Evolutionary conservation across 23 red algal genomes (phyloP).

Genomic region (Gracilaria gracilis): DNA sequence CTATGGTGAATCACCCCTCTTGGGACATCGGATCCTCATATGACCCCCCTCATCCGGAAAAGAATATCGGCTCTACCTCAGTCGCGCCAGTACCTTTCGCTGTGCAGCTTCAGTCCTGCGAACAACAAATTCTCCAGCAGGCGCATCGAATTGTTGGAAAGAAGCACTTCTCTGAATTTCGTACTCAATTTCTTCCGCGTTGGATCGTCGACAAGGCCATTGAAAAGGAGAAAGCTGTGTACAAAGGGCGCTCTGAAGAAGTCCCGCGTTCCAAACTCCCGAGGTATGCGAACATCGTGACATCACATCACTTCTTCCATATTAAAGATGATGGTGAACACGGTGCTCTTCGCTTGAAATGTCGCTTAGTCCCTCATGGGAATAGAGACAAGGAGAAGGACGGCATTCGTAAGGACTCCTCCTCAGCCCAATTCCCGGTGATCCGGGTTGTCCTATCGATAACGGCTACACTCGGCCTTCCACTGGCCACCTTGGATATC

Average conservation of each 20-base stretch:
- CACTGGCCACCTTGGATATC: constrained; percentile 7
- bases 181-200: constrained; percentile 18
- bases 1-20: neutral
- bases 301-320: constrained; percentile 61
- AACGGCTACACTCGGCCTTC: neutral
- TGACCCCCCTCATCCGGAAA: constrained; percentile 26
- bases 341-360: constrained; percentile 33
- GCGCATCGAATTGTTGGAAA: neutral
- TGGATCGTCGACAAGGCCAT: constrained; percentile 36
- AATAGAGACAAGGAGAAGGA: constrained; percentile 33
- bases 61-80: neutral
- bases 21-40: neutral
- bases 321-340: constrained; percentile 40
- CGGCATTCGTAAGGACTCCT: constrained; percentile 29
- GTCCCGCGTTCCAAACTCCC: neutral
- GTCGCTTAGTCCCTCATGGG: constrained; percentile 37
- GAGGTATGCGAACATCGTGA: constrained; percentile 21
- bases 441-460: constrained; percentile 32
- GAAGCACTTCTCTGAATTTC: constrained; percentile 1
- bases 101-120: neutral
- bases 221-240: constrained; percentile 19
- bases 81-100: neutral
- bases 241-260: constrained; percentile 6
- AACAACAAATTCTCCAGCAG: constrained; percentile 30
- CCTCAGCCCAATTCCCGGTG: constrained; percentile 41